Evolutionary conservation across 75 land plant species (phyloP).

Genomic region (Cunninghamia lanceolata): DNA sequence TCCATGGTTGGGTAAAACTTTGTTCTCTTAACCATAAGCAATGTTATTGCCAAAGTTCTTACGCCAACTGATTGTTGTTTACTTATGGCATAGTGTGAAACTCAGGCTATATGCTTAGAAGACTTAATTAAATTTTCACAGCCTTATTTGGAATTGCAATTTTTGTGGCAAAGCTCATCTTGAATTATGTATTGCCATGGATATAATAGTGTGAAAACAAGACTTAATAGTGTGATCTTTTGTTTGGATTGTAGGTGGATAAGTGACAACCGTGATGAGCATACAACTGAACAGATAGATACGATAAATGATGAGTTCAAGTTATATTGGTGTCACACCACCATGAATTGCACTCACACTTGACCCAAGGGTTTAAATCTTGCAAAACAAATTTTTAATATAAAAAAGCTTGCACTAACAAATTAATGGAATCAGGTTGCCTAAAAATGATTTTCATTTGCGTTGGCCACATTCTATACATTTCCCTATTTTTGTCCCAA

Average conservation of each 20-base stretch:
- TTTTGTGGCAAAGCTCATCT: not conserved
- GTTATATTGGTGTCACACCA: constrained; percentile 82
- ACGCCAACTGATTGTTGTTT: not conserved
- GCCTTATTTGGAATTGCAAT: not conserved
- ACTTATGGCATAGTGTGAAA: not conserved
- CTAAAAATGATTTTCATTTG: no score
- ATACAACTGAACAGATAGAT: constrained; percentile 70
- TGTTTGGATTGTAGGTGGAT: constrained; percentile 68
- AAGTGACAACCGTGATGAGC: constrained; percentile 83
- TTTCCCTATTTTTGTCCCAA: no score
- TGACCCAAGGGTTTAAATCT: constrained; percentile 91
- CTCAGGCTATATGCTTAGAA: not conserved
- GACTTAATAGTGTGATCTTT: no score
- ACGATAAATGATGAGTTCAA: constrained; percentile 75
- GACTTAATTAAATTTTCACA: no score
- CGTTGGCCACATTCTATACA: no score
- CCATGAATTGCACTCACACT: constrained; percentile 77
- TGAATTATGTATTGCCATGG: no score
- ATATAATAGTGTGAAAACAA: no score
- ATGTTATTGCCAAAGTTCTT: not conserved
- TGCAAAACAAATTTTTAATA: constrained; percentile 62
- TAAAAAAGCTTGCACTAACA: constrained; percentile 38
- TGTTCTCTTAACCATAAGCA: not conserved
- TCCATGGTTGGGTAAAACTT: not conserved
- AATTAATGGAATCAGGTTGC: not conserved